Percentiles rank a stretch among this genome's conserved stretches.
Conservation (phyloP, 148 eudicot genomes). For the Euryodendron excelsum region DNA sequence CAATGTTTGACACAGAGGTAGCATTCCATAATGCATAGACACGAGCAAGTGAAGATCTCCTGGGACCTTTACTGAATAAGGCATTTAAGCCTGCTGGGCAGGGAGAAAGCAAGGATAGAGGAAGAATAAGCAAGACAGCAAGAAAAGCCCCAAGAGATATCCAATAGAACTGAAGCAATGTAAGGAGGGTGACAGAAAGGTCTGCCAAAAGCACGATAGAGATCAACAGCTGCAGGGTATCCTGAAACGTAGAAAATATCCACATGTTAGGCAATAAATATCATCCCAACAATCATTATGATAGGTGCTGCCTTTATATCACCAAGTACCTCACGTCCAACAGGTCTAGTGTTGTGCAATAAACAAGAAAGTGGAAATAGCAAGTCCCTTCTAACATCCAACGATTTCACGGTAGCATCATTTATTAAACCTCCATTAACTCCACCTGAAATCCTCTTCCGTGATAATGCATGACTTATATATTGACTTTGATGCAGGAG, state of each 20-base stretch:
- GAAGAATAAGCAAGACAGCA: constrained; percentile 75
- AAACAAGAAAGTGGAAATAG: constrained; percentile 64
- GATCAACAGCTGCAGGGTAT: constrained; percentile 71
- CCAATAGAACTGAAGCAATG: constrained; percentile 75
- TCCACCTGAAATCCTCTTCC: constrained; percentile 63
- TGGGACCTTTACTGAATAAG: constrained; percentile 64
- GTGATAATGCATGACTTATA: constrained; percentile 27
- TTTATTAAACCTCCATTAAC: constrained; percentile 60
- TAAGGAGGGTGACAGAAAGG: constrained; percentile 65
- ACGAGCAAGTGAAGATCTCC: constrained; percentile 76
- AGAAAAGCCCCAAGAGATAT: constrained; percentile 75
- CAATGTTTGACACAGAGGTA: constrained; percentile 71
- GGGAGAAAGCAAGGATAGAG: constrained; percentile 75
- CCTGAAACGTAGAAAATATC: constrained; percentile 49
- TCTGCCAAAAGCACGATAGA: constrained; percentile 70
- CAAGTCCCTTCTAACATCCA: constrained; percentile 55
- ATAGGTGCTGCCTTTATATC: not conserved
- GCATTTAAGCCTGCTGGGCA: constrained; percentile 89
- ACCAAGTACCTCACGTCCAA: constrained; percentile 60
- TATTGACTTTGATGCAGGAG: constrained; percentile 43
- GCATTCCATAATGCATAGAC: constrained; percentile 84
- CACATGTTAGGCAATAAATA: constrained; percentile 10
- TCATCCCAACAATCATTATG: not conserved
- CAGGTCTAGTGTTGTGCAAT: constrained; percentile 74
- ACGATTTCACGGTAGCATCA: constrained; percentile 61